phyloP scores from a whole-genome alignment of 805 yeast species.

The Yarrowia sp. region DNA sequence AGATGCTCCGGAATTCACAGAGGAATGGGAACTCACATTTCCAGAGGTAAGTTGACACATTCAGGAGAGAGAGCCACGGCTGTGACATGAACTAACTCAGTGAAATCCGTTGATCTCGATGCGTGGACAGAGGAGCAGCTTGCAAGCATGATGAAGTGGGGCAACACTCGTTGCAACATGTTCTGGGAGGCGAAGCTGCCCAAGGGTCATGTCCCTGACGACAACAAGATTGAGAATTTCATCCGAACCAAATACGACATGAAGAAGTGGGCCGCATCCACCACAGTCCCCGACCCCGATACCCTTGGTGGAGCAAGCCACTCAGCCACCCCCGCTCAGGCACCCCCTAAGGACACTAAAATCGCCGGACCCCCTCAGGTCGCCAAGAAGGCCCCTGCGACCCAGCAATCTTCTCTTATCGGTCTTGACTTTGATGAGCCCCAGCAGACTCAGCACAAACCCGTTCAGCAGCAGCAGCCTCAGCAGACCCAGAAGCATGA shows the following conservation, averaged over 20 bases:
- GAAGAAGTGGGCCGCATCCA: conserved; percentile 81
- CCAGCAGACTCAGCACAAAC: conserved; percentile 38
- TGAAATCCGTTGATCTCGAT: conserved; percentile 91
- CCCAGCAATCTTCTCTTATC: conserved; percentile 40
- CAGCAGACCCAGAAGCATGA: conserved; percentile 41
- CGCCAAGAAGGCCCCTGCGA: conserved; percentile 37
- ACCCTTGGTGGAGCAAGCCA: conserved; percentile 46
- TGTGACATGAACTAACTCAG: conserved; percentile 49
- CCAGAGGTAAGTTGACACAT: conserved; percentile 54
- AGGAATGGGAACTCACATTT: conserved; percentile 93
- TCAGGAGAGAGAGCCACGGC: conserved; percentile 8
- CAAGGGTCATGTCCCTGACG: conserved; percentile 75
- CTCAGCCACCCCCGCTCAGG: conserved; percentile 25
- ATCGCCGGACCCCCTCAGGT: conserved; percentile 24
- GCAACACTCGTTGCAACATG: conserved; percentile 76
- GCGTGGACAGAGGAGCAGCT: conserved; percentile 96
- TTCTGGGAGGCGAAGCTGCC: conserved; percentile 88
- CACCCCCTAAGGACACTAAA: conserved; percentile 29
- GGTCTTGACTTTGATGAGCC: conserved; percentile 46
- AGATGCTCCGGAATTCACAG: conserved; percentile 93
- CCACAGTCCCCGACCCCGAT: conserved; percentile 65
- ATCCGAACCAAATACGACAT: conserved; percentile 90
- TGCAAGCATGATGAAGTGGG: conserved; percentile 82
- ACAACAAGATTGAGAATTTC: conserved; percentile 83
- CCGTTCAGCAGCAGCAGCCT: conserved; percentile 31